Conservation (phyloP, 495 filamentous ascomycete species). For the Choiromyces venosus region DNA sequence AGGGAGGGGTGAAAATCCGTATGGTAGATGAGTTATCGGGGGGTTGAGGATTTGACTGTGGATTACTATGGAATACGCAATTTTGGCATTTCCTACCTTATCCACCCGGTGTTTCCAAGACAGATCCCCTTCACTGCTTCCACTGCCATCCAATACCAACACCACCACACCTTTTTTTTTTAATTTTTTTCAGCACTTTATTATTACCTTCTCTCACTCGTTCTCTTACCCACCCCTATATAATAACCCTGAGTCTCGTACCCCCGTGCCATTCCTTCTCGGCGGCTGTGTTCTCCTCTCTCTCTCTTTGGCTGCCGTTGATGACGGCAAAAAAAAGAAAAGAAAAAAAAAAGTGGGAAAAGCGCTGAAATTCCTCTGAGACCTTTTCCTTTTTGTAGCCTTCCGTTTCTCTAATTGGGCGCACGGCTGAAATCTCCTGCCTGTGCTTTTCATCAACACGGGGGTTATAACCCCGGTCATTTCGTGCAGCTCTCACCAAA, state of each 20-base stretch:
- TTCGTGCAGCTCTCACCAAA: background rate
- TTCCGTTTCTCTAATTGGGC: background rate
- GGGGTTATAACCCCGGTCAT: background rate
- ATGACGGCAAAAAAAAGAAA: background rate
- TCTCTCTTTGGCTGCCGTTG: background rate
- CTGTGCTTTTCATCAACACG: background rate
- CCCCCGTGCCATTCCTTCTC: constrained; percentile 34
- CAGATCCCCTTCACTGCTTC: constrained; percentile 12
- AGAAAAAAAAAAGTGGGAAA: background rate
- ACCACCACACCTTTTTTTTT: background rate
- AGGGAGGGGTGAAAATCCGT: constrained; percentile 15
- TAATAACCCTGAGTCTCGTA: background rate
- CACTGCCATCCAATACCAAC: constrained; percentile 15
- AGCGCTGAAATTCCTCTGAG: background rate
- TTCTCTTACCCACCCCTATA: background rate
- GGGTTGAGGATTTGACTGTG: background rate
- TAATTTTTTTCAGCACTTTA: background rate
- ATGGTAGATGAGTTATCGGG: background rate
- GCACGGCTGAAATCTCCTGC: background rate
- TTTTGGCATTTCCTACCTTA: constrained; percentile 3
- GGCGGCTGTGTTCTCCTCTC: constrained; percentile 37
- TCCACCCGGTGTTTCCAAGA: constrained; percentile 24
- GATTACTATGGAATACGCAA: background rate
- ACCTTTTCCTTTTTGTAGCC: background rate
- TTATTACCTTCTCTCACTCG: background rate